Evolutionary conservation across 768 basidiomycete species (phyloP), one percentile per base, ranked within the genome.

Genomic region (Hericium rajendrae): DNA sequence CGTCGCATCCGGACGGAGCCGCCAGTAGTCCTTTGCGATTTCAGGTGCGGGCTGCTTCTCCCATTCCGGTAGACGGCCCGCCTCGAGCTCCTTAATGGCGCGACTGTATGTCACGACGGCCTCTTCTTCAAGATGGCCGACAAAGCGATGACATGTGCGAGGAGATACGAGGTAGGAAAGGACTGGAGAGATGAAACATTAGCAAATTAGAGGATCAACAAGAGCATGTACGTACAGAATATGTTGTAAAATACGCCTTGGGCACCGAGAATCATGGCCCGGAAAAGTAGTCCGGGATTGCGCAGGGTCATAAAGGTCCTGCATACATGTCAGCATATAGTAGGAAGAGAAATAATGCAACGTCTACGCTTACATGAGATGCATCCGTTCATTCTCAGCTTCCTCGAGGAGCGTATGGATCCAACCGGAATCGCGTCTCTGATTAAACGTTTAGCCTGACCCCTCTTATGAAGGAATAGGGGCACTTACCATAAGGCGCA

Each of bases 361-460:
- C 9, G 8, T 32, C 32, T 32, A 1, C 6, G 26, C 80, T 65
- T 59, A 90, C 88, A 94, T 88, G 54, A 94, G 77, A 70, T 95
- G 93, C 91, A 97, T 95, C 38, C 95, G 77, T 73, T 99, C 95
- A 68, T 98, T 98, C 68, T 98, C 93, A 12, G 94, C 93, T 73
- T 97, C 95, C 68, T 93, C 88, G 16, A 97, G 74, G 48, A 92
- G 81, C 6, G 92, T 94, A 68, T 94, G 91, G 61, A 97, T 97
- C 93, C 93, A 94, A 39, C 81, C 78, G 26, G 75, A 76, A 64
- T 82, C 80, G 58, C 79, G 75, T 63, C 74, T 71, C 76, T 81
- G 60, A n/a, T 20, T 10, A 28, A 41, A 12, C 11, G 18, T 5
- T 28, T 43, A 10, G 50, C 57, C 26, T 55, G 58, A 53, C 37